A percentile compares a stretch with the other conserved stretches of the same genome.
phyloP scores from a whole-genome alignment of 306 rosid genomes.

The Fragaria nilgerrensis region DNA sequence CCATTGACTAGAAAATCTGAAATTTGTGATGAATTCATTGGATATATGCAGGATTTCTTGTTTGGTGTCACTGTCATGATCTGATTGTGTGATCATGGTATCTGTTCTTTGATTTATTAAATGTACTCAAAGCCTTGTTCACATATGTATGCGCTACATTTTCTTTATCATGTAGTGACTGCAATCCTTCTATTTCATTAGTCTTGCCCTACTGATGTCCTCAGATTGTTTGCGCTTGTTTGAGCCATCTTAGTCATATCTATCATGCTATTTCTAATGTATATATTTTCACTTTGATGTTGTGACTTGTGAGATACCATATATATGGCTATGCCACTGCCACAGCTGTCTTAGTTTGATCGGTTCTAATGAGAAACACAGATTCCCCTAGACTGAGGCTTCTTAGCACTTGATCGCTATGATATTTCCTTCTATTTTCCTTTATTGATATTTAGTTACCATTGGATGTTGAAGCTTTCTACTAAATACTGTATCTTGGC shows the following conservation, averaged over 20 bases:
- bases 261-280: background rate
- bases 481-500: background rate
- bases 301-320: background rate
- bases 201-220: background rate
- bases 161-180: background rate
- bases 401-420: background rate
- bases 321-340: background rate
- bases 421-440: background rate
- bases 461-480: background rate
- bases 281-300: background rate
- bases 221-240: background rate
- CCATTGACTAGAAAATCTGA: background rate
- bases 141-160: background rate
- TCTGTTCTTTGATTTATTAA: background rate
- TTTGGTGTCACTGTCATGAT: background rate
- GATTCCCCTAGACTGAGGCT: background rate
- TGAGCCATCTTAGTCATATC: background rate
- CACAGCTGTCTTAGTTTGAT: background rate
- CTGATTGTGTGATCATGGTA: background rate
- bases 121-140: background rate
- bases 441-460: background rate
- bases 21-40: slow-evolving; percentile 1
- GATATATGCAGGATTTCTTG: background rate
- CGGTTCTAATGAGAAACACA: background rate
- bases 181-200: background rate